A percentile compares a stretch with the other conserved stretches of the same genome.
Evolutionary conservation across 2,329 filamentous ascomycete species (phyloP).

Genomic region (Curvularia hawaiiensis): DNA sequence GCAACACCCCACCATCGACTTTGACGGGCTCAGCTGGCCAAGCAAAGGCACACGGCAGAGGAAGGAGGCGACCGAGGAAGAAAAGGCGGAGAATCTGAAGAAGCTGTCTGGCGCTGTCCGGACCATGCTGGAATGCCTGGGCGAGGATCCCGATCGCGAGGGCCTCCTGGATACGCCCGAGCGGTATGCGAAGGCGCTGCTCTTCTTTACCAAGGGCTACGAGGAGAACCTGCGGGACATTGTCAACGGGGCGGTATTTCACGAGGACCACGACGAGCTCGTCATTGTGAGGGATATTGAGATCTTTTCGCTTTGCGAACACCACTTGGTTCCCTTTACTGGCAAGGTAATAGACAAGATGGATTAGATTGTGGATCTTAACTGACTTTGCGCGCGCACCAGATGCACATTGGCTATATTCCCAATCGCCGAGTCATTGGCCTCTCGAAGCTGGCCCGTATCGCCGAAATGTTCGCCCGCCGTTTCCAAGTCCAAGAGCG

Average conservation of each 20-base stretch:
- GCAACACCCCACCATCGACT: slow-evolving; percentile 58
- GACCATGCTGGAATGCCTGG: slow-evolving; percentile 69
- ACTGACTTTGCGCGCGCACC: not conserved
- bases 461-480: slow-evolving; percentile 96
- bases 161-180: slow-evolving; percentile 72
- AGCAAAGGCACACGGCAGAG: slow-evolving; percentile 67
- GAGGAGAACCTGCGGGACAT: slow-evolving; percentile 92
- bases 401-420: slow-evolving; percentile 99
- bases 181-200: slow-evolving; percentile 92
- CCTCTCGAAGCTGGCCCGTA: slow-evolving; percentile 91
- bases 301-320: slow-evolving; percentile 92
- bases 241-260: slow-evolving; percentile 92
- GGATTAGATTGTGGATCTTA: slow-evolving; percentile 7
- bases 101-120: slow-evolving; percentile 67
- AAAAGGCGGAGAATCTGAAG: slow-evolving; percentile 61
- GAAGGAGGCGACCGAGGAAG: slow-evolving; percentile 62
- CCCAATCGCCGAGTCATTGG: slow-evolving; percentile 90
- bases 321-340: slow-evolving; percentile 94
- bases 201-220: slow-evolving; percentile 96
- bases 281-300: slow-evolving; percentile 99
- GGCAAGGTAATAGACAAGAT: slow-evolving; percentile 71
- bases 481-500: slow-evolving; percentile 95
- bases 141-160: slow-evolving; percentile 68
- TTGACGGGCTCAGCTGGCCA: slow-evolving; percentile 62
- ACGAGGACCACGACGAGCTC: slow-evolving; percentile 95